A percentile compares a stretch with the other conserved stretches of the same genome.
Evolutionary conservation across 495 filamentous ascomycete species (phyloP).

Genomic region (Lophium mytilinum): DNA sequence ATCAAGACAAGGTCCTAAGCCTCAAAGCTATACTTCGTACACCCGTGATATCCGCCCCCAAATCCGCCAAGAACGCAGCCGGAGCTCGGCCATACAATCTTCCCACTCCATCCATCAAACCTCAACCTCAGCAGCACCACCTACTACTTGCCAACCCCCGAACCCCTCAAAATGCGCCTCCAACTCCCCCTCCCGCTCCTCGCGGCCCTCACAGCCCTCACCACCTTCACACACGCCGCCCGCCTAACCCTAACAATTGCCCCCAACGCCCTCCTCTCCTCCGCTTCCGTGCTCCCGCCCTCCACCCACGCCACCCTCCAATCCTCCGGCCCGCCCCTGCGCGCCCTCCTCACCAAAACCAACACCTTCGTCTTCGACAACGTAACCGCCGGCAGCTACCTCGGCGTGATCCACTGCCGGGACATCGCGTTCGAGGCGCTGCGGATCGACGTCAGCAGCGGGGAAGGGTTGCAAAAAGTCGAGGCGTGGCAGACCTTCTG

Average conservation of each 20-base stretch:
- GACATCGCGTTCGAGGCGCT: conserved; percentile 69
- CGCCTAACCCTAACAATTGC: conserved; percentile 33
- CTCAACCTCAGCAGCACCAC: background rate
- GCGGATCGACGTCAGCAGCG: conserved; percentile 56
- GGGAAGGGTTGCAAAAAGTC: conserved; percentile 35
- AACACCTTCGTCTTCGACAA: conserved; percentile 69
- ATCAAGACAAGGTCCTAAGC: too few species aligned
- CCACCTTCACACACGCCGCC: conserved; percentile 31
- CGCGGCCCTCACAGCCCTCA: conserved; percentile 6
- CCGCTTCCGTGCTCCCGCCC: conserved; percentile 50
- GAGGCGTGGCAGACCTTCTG: conserved; percentile 77
- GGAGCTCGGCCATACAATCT: too few species aligned
- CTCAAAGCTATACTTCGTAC: too few species aligned
- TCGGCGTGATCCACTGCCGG: conserved; percentile 66
- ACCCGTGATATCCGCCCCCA: too few species aligned
- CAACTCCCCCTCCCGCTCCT: background rate
- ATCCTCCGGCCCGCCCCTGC: conserved; percentile 40
- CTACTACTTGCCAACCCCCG: background rate
- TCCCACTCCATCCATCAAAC: too few species aligned
- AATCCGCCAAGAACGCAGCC: too few species aligned
- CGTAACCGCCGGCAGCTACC: conserved; percentile 59
- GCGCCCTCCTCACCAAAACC: conserved; percentile 53
- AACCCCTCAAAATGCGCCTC: background rate
- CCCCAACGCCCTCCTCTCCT: conserved; percentile 39
- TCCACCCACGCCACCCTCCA: conserved; percentile 65